phyloP scores from a whole-genome alignment of 108 stramenopile genomes.

The Pelagomonas calceolata region DNA sequence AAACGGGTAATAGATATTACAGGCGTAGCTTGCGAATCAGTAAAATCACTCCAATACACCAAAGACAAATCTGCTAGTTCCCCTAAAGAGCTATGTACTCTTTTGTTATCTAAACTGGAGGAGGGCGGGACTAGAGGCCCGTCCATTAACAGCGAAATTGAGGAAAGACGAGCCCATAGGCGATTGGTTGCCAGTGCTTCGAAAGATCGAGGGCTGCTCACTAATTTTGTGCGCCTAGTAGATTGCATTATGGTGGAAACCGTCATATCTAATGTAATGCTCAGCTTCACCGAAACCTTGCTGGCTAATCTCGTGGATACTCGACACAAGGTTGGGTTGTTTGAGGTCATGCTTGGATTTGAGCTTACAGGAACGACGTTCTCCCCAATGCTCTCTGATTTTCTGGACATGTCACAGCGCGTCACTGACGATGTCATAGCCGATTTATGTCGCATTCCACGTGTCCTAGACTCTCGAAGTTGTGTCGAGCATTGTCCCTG shows the following conservation, averaged over 20 bases:
- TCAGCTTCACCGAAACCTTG: slow-evolving; percentile 15
- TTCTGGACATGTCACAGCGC: neutral
- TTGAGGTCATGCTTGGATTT: slow-evolving; percentile 28
- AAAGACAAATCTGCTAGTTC: neutral
- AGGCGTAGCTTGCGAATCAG: neutral
- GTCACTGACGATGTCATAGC: neutral
- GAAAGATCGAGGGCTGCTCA: slow-evolving; percentile 28
- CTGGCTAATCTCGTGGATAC: slow-evolving; percentile 20
- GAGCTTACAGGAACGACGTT: neutral
- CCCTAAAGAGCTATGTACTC: neutral
- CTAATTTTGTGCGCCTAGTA: slow-evolving; percentile 42
- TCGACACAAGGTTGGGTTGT: slow-evolving; percentile 26
- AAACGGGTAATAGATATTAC: neutral
- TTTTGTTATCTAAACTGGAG: neutral
- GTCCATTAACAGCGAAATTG: slow-evolving; percentile 17
- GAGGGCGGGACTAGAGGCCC: neutral
- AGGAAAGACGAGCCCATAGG: slow-evolving; percentile 34
- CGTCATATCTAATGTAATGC: slow-evolving; percentile 26
- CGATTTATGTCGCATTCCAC: neutral
- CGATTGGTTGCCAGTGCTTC: slow-evolving; percentile 18
- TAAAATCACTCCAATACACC: neutral
- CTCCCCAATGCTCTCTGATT: neutral
- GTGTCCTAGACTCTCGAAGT: neutral
- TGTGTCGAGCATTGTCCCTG: neutral
- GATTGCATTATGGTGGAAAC: slow-evolving; percentile 50